Evolutionary conservation across 2,329 filamentous ascomycete species (phyloP).

Genomic region (Pestalotiopsis sp.): DNA sequence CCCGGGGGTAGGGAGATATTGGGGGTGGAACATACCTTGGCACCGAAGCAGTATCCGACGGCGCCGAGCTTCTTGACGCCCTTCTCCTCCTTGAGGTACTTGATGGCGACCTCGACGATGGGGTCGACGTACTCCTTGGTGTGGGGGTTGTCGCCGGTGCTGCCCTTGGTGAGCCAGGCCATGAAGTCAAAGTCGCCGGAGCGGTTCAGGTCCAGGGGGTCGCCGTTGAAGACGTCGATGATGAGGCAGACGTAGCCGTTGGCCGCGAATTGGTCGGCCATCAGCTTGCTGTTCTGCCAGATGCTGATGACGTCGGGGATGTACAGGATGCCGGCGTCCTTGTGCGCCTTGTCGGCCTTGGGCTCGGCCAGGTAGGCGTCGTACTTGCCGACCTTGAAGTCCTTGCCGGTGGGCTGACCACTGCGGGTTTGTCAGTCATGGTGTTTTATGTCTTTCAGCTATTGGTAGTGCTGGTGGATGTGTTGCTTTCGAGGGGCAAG

Average conservation of each 20-base stretch:
- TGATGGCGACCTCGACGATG: conserved; percentile 54
- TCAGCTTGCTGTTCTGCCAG: conserved; percentile 63
- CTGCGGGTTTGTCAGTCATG: conserved; percentile 31
- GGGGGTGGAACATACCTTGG: conserved; percentile 51
- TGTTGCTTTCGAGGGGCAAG: not conserved
- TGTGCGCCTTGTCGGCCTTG: conserved; percentile 35
- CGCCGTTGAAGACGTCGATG: conserved; percentile 72
- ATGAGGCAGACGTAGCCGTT: conserved; percentile 73
- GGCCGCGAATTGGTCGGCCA: conserved; percentile 75
- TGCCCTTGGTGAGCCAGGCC: conserved; percentile 46
- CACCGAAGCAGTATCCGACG: conserved; percentile 77
- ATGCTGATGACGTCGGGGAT: conserved; percentile 54
- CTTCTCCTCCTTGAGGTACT: conserved; percentile 58
- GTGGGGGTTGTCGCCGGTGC: conserved; percentile 52
- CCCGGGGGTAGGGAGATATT: no score
- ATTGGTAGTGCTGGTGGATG: not conserved
- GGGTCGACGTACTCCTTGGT: conserved; percentile 46
- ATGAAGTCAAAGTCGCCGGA: conserved; percentile 43
- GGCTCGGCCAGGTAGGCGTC: conserved; percentile 56
- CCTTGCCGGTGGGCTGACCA: conserved; percentile 49
- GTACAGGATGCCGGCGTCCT: conserved; percentile 46
- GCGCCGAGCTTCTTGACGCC: conserved; percentile 63
- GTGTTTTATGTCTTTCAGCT: not conserved
- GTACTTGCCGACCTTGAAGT: conserved; percentile 47
- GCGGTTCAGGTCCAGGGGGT: conserved; percentile 58